Percentiles rank a stretch among this genome's conserved stretches.
These are phyloP conservation scores for Rauvolfia tetraphylla DNA, from an alignment of 257 asterid species.

Conservation along the genomic window DNA sequence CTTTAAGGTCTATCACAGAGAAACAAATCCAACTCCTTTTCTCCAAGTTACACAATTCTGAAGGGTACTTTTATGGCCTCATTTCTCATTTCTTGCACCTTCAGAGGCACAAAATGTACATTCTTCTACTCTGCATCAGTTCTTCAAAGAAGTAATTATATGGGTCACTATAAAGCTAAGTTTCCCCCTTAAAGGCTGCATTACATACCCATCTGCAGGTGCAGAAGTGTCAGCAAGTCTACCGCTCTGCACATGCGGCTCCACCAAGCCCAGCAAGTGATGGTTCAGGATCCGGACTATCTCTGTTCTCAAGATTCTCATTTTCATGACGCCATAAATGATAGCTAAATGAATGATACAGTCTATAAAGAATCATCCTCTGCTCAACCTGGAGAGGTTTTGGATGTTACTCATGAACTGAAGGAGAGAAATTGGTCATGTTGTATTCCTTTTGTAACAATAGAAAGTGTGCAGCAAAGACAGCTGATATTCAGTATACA, in stretches of 20 bases:
- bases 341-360: neutral
- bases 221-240: slow-evolving; percentile 87
- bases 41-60: neutral
- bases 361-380: neutral
- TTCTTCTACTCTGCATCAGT: neutral
- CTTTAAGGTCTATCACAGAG: neutral
- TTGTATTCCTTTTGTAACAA: slow-evolving; percentile 5
- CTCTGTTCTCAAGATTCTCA: slow-evolving; percentile 88
- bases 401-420: neutral
- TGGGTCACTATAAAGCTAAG: neutral
- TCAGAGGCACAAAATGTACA: slow-evolving; percentile 16
- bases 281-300: slow-evolving; percentile 49
- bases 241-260: slow-evolving; percentile 48
- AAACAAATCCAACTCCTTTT: neutral
- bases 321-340: slow-evolving; percentile 47
- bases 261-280: slow-evolving; percentile 70
- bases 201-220: slow-evolving; percentile 38
- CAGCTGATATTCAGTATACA: neutral
- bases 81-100: slow-evolving; percentile 14
- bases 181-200: neutral
- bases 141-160: neutral
- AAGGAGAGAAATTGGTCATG: neutral
- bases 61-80: neutral
- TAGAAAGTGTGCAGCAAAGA: neutral
- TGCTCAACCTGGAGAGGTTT: neutral